Base-by-base conservation (phyloP, 495 filamentous ascomycete genomes). In the Barbatosphaeria neglecta region DNA sequence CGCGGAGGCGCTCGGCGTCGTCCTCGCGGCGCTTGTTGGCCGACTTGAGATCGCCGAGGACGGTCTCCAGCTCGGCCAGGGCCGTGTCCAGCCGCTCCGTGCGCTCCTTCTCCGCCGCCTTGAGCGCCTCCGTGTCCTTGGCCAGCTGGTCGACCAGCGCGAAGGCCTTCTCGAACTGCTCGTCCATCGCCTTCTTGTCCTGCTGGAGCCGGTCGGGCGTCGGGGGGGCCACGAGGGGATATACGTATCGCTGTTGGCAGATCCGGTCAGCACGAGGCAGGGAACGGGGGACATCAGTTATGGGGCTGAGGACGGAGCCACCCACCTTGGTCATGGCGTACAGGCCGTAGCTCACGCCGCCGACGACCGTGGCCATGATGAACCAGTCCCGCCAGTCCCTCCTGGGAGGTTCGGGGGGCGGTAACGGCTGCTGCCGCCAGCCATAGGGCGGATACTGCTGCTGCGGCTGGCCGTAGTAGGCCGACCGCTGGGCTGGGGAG, bases 321-420 rank as follows among this genome's bases (percentile, higher is more conserved):
- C 55, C 10, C 62, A 84, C 84, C 78, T 94, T 94, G 48, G 86
- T 82, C 9, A 95, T 75, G 54, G 79, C 77, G 59, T 88, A 96
- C n/a, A 92, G 61, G 2, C 87, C 89, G 56, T 93, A 95, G 7
- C 85, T 74, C 4, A 93, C 81, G 33, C 87, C 86, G 37, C 85
- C 83, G 50, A 90, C 82, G 8, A 94, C 83, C 0, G 89, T 96
- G 8, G 90, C 89, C 86, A 94, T 87, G 53, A 96, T 94, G 60
- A 96, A 99, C 84, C 86, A 96, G 56, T 99, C 92, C 41, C 92
- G 76, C 92, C 92, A 99, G 62, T 99, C 92, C 50, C 92, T 76
- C 55, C 79, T 81, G 6, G 92, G 87, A 47, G 76, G 74, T 43
- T 82, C 81, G 16, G 80, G 74, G 44, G 78, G 79, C 47, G 82